These are phyloP conservation scores for Tetrapyrgos nigripes DNA, from an alignment of 1,284 basidiomycete genomes.

Conservation along the genomic window DNA sequence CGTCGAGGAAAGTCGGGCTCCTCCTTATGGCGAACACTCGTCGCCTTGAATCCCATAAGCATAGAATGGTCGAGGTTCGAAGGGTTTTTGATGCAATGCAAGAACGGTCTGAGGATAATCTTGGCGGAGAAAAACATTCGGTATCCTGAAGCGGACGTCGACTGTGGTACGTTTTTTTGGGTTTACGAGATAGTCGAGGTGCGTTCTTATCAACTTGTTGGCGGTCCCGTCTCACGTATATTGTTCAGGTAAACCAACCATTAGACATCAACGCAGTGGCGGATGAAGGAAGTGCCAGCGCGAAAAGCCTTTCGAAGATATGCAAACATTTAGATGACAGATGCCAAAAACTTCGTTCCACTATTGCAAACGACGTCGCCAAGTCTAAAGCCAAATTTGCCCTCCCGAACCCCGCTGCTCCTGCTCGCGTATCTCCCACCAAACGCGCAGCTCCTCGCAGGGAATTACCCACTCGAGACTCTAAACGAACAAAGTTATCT, in stretches of 20 bases:
- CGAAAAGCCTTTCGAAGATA: neutral
- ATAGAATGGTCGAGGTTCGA: neutral
- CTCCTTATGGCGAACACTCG: neutral
- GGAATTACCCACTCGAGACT: constrained; percentile 8
- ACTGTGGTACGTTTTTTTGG: constrained; percentile 30
- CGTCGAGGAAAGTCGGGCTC: neutral
- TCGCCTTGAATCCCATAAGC: neutral
- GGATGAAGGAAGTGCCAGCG: neutral
- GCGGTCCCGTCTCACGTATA: neutral
- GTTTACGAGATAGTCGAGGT: constrained; percentile 25
- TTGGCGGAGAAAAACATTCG: constrained; percentile 12
- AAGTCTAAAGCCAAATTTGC: neutral
- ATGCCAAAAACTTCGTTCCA: neutral
- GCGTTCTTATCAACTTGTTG: neutral
- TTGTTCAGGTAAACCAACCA: neutral
- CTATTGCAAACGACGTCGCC: neutral
- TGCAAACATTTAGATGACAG: neutral
- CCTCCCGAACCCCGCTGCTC: constrained; percentile 5
- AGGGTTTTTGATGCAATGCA: constrained; percentile 12
- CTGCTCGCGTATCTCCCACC: constrained; percentile 15
- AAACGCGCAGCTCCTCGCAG: constrained; percentile 14
- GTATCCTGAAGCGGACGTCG: constrained; percentile 13
- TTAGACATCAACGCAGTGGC: constrained; percentile 5
- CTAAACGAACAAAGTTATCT: constrained; percentile 8
- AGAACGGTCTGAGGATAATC: constrained; percentile 11